Evolutionary conservation across 1,284 basidiomycete genomes (phyloP), one percentile per base, ranked within the genome.

Genomic region (Mycosarcoma mackinlayi): DNA sequence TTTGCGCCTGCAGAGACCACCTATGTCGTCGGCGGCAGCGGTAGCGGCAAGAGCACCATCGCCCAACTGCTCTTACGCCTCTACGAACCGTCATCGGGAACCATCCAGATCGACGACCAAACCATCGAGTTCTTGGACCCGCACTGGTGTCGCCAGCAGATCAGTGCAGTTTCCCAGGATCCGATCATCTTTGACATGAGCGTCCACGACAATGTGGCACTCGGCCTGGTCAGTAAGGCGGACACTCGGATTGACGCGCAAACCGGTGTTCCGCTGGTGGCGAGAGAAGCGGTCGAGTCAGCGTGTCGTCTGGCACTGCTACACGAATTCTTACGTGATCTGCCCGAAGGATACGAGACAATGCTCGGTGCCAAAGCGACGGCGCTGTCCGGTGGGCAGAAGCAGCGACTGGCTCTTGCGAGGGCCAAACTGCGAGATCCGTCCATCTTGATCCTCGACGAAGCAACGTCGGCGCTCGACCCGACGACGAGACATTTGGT

Each of bases 391-490:
- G 95, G 96, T 24, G 95, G 95, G 4, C 96, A 98, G 86, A 89
- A 89, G 75, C 96, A 99, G 84, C 85, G 96, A 10, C 82, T 99
- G 16, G 92, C 93, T 1, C 90, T 98, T 68, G 95, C 96, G 1
- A 86, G 95, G 50, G 94, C 94, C 2, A 87, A 88, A 60, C 85
- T 98, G 55, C 87, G 94, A 49, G 88, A 98, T 83, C 93, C 95
- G 0, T 88, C 90, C 1, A 90, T 98, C 16, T 86, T 98, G 65
- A 91, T 98, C 78, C 89, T 98, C 30, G 96, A 98, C 80, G 96
- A 98, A 85, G 92, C 93, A 1, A 98, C 94, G 6, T 96, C 93
- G 2, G 94, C 95, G 6, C 87, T 98, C 57, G 96, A 98, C 84
- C 88, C 90, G 19, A 91, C 91, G 0, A 91, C 93, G 3, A 90